Evolutionary conservation across 345 rosid genomes (phyloP).

Genomic region (Lenwebbia sp.): DNA sequence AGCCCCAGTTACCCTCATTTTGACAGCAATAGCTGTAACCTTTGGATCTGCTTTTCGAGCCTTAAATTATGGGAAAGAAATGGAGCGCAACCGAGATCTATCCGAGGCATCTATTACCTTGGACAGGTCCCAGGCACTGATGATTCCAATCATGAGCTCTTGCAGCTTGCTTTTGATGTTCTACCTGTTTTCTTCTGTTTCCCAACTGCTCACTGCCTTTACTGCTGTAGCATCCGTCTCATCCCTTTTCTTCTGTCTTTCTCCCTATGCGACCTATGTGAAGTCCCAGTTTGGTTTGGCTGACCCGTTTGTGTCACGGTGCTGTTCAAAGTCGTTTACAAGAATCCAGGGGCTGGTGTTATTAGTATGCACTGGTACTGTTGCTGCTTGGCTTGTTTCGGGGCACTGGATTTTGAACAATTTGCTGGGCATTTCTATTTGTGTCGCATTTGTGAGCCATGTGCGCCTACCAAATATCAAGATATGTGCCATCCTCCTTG

Average conservation of each 20-base stretch:
- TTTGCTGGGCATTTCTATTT: constrained; percentile 84
- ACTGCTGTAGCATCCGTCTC: constrained; percentile 88
- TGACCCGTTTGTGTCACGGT: constrained; percentile 77
- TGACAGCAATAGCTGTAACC: constrained; percentile 81
- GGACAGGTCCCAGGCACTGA: constrained; percentile 81
- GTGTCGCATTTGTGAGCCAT: constrained; percentile 93
- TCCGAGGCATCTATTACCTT: constrained; percentile 79
- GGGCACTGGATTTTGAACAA: constrained; percentile 98
- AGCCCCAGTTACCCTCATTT: constrained; percentile 71
- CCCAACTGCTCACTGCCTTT: constrained; percentile 80
- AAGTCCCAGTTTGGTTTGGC: constrained; percentile 60
- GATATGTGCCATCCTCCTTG: constrained; percentile 80
- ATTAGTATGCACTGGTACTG: constrained; percentile 37
- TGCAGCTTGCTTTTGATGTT: constrained; percentile 96
- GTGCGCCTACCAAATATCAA: constrained; percentile 94
- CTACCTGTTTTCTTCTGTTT: constrained; percentile 86
- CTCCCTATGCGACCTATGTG: constrained; percentile 48
- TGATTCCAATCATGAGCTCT: constrained; percentile 98
- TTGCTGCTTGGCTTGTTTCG: constrained; percentile 83
- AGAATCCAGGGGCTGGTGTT: constrained; percentile 56
- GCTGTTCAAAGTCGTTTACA: constrained; percentile 79
- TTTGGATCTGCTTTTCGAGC: constrained; percentile 96
- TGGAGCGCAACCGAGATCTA: constrained; percentile 85
- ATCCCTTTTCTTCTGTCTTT: constrained; percentile 75
- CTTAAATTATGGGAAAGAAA: constrained; percentile 82